Percentiles rank a stretch among this genome's conserved stretches.
These are phyloP conservation scores for Guyanaporus albipodus DNA, from an alignment of 768 basidiomycete species.

Conservation along the genomic window DNA sequence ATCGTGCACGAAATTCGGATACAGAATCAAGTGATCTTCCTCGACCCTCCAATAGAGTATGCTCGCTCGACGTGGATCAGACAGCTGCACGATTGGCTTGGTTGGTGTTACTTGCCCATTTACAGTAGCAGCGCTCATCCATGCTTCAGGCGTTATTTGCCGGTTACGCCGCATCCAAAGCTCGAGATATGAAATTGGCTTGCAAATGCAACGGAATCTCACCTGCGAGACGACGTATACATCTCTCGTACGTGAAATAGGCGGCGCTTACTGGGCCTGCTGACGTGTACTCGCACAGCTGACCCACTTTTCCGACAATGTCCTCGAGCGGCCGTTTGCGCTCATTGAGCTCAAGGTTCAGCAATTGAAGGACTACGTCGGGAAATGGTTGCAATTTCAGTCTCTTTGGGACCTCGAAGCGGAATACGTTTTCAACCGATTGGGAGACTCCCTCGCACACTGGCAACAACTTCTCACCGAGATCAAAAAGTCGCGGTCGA, in stretches of 20 bases:
- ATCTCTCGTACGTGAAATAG: slow-evolving; percentile 55
- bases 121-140: background rate
- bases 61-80: slow-evolving; percentile 87
- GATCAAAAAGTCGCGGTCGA: slow-evolving; percentile 94
- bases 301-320: slow-evolving; percentile 66
- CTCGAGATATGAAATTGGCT: slow-evolving; percentile 93
- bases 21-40: slow-evolving; percentile 97
- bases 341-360: slow-evolving; percentile 87
- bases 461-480: slow-evolving; percentile 97
- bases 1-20: slow-evolving; percentile 96
- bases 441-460: slow-evolving; percentile 88
- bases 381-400: slow-evolving; percentile 98
- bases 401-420: slow-evolving; percentile 98
- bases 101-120: slow-evolving; percentile 34
- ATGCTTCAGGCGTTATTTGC: slow-evolving; percentile 73
- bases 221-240: slow-evolving; percentile 76
- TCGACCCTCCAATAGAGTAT: slow-evolving; percentile 96
- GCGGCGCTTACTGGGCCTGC: background rate
- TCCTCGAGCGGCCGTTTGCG: slow-evolving; percentile 75
- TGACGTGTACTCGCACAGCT: slow-evolving; percentile 44
- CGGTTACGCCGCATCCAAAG: slow-evolving; percentile 84
- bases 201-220: slow-evolving; percentile 76
- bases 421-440: slow-evolving; percentile 92
- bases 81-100: slow-evolving; percentile 88
- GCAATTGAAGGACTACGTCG: slow-evolving; percentile 86